Base-by-base conservation (phyloP, 2,329 filamentous ascomycete species). In the Kalmusia sp. region DNA sequence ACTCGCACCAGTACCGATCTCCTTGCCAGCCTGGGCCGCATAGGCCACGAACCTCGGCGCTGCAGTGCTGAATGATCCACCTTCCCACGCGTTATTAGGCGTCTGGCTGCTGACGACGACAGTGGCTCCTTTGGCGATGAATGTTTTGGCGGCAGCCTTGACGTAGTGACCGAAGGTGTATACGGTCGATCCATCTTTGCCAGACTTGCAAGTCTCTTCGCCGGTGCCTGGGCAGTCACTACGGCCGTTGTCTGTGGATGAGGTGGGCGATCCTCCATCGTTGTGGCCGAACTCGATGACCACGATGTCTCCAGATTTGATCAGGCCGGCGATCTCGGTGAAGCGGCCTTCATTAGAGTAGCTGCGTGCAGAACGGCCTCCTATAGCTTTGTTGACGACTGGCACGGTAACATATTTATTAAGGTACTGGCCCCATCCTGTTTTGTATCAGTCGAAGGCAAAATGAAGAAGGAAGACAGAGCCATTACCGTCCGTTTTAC, bases 201-300 rank as follows among this genome's bases (percentile, higher is more conserved):
- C 77, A 0, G 80, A 82, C 33, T 73, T 67, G 70, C 84, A 87
- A 1, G 79, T 82, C 64, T 87, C 79, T 5, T 67, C 67, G 12
- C 83, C 84, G 0, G 78, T 73, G 3, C 85, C 84, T 2, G 75
- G 67, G 54, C 87, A 90, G 61, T 84, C 86, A 1, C 81, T 83
- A 12, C 86, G 80, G 0, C 83, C 83, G 61, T 89, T 88, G 68
- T 90, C 87, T 1, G 66, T 72, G 1, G 69, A 70, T 1, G 69
- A 70, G 2, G 68, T 73, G 2, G 86, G 75, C 0, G 80, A 80
- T 1, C 87, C 86, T 17, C 87, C 87, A 61, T 90, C 88, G 63
- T 91, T 91, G 76, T 90, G 87, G 0, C 88, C 87, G 63, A 90
- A 89, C 62, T 90, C 87, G 49, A 90, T 88, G 49, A 90, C 77